Percentiles rank a stretch among this genome's conserved stretches.
These are phyloP conservation scores for Sporobolus alterniflorus DNA, from an alignment of 202 grass and related monocot species.

Conservation along the genomic window DNA sequence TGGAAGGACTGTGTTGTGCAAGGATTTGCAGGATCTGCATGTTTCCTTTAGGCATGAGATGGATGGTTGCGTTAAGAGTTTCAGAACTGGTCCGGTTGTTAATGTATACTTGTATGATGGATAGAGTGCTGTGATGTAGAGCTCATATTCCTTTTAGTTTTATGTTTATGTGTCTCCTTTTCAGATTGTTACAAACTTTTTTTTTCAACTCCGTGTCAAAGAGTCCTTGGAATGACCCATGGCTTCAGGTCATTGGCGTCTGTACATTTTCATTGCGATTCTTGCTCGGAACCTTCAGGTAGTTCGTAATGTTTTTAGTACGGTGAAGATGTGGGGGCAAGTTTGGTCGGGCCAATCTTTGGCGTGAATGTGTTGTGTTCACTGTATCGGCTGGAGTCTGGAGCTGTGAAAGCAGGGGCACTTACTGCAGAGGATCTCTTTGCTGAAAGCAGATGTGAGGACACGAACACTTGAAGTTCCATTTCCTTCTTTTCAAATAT, in stretches of 20 bases:
- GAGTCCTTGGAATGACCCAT: not conserved
- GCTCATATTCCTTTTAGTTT: not conserved
- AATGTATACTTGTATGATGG: constrained; percentile 19
- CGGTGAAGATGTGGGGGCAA: too few relatives aligned
- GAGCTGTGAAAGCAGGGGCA: too few relatives aligned
- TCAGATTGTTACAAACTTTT: not conserved
- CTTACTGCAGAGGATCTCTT: too few relatives aligned
- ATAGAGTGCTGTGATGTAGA: constrained; percentile 23
- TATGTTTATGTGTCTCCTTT: not conserved
- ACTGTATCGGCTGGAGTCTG: too few relatives aligned
- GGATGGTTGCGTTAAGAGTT: not conserved
- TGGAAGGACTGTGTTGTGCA: not conserved
- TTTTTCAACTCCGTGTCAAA: not conserved
- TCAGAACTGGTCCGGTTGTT: not conserved
- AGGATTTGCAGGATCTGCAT: not conserved
- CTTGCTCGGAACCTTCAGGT: too few relatives aligned
- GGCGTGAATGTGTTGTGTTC: too few relatives aligned
- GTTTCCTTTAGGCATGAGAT: constrained; percentile 1
- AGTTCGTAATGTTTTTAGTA: too few relatives aligned
- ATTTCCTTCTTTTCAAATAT: too few relatives aligned
- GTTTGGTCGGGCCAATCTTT: too few relatives aligned
- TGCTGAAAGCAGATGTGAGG: too few relatives aligned
- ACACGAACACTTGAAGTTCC: too few relatives aligned
- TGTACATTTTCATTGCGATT: not conserved
- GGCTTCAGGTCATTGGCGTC: not conserved